Conservation (phyloP, 768 basidiomycete species). For the Lenzites betulinus region DNA sequence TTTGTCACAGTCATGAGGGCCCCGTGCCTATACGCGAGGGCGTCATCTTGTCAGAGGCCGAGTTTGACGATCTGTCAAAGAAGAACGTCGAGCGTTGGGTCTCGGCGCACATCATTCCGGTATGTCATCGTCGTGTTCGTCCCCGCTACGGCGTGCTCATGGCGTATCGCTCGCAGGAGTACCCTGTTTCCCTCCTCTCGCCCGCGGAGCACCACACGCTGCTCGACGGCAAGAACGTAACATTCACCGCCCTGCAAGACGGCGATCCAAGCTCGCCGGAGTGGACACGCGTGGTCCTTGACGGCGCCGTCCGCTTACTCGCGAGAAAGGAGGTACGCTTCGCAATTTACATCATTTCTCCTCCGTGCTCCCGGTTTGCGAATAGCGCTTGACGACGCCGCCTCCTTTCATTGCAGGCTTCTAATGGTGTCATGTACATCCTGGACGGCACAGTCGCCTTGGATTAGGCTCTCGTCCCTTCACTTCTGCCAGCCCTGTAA, state of each 20-base stretch:
- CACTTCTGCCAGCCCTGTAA: background rate
- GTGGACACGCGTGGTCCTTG: constrained; percentile 62
- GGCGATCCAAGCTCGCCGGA: constrained; percentile 42
- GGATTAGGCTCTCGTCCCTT: constrained; percentile 22
- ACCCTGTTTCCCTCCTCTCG: constrained; percentile 46
- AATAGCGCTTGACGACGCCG: constrained; percentile 14
- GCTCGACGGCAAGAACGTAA: constrained; percentile 56
- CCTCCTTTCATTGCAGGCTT: constrained; percentile 38
- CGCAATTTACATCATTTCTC: constrained; percentile 6
- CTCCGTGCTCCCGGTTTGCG: background rate
- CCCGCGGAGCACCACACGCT: constrained; percentile 57
- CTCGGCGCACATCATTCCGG: constrained; percentile 81
- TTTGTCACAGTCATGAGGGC: constrained; percentile 58
- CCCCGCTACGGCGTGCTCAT: background rate
- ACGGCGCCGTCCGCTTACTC: constrained; percentile 56
- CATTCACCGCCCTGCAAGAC: constrained; percentile 43
- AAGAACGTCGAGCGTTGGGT: constrained; percentile 81
- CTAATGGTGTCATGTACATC: constrained; percentile 59
- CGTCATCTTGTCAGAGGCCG: constrained; percentile 62
- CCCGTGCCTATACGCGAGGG: constrained; percentile 43
- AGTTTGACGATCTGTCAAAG: constrained; percentile 60
- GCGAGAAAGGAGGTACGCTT: constrained; percentile 60
- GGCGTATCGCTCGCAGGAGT: constrained; percentile 38
- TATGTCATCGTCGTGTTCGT: constrained; percentile 37
- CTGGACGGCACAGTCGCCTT: constrained; percentile 53